Base-by-base conservation (phyloP, 495 filamentous ascomycete species). In the Xylaria nigripes region DNA sequence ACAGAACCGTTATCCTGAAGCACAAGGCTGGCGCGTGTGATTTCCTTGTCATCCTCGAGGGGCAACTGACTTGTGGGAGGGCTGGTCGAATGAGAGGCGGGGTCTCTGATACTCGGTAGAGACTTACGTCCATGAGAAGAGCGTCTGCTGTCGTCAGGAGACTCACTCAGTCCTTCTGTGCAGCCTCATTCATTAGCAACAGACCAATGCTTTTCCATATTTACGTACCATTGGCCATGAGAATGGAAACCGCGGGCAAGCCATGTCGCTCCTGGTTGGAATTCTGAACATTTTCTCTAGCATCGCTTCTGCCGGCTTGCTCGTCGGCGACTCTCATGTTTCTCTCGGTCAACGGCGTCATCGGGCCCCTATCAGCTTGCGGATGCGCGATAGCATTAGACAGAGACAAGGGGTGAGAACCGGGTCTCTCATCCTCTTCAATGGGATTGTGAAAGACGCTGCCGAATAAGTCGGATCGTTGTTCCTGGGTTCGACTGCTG, bases 1-100 rank as follows among this genome's bases (percentile, higher is more conserved):
- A 69, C 55, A 6, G 45, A 51, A 18, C 74, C 72, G 45, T 78
- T 62, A 36, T 78, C 61, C 7, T 55, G 65, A 22, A 78, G 55
- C 5, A 55, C 54, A 6, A 78, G 56, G 1, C 36, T 65, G 0
- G 59, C 61, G 40, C 62, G 68, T 52, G 58, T 78, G 54, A 77
- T 75, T 18, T 73, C 68, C 1, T 54, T 52, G 38, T 25, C 52
- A 36, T 30, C 52, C n/a, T 19, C 16, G 32, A 34, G 13, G 16
- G 53, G 23, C 1, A 22, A 43, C 15, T 56, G 44, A 23, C 61
- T 40, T 19, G 60, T 58, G 2, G 32, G 32, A 6, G 66, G 53
- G 32, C 45, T 60, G 21, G 62, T 60, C 34, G 55, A 30, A 6
- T 55, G 59, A 43, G 64, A 58, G 9, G 44, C 51, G 10, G 64